These are phyloP conservation scores for Xylaria cubensis DNA, from an alignment of 495 filamentous ascomycete species.

Conservation along the genomic window DNA sequence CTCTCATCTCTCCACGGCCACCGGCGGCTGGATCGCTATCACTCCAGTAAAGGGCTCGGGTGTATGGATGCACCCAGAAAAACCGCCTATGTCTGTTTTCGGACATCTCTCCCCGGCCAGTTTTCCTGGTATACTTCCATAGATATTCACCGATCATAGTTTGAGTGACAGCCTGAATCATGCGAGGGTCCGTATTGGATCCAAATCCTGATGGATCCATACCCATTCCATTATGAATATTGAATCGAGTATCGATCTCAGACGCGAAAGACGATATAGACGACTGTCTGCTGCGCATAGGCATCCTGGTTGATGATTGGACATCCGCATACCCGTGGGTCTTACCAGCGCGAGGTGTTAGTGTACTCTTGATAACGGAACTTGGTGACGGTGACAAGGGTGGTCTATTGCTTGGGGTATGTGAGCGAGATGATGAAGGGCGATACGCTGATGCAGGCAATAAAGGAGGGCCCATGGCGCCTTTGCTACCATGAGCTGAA, in stretches of 20 bases:
- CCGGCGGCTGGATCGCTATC: slow-evolving; percentile 83
- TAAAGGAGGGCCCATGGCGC: slow-evolving; percentile 82
- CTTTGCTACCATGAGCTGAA: slow-evolving; percentile 54
- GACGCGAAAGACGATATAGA: slow-evolving; percentile 95
- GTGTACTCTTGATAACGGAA: slow-evolving; percentile 39
- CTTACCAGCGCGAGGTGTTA: slow-evolving; percentile 48
- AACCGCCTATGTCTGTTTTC: slow-evolving; percentile 89
- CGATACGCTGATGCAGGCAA: slow-evolving; percentile 82
- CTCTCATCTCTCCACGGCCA: slow-evolving; percentile 77
- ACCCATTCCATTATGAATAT: slow-evolving; percentile 66
- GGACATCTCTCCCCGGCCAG: slow-evolving; percentile 85
- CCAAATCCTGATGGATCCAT: slow-evolving; percentile 66
- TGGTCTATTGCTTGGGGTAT: slow-evolving; percentile 65
- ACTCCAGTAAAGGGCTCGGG: slow-evolving; percentile 95
- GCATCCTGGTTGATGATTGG: slow-evolving; percentile 48
- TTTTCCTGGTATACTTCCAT: slow-evolving; percentile 97
- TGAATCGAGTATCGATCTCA: slow-evolving; percentile 89
- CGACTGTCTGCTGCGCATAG: slow-evolving; percentile 65
- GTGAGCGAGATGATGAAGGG: slow-evolving; percentile 62
- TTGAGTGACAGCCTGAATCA: slow-evolving; percentile 99
- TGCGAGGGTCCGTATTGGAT: slow-evolving; percentile 83
- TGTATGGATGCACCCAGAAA: slow-evolving; percentile 99
- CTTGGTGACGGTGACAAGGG: slow-evolving; percentile 51
- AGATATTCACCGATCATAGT: slow-evolving; percentile 99
- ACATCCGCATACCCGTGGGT: slow-evolving; percentile 46